Evolutionary conservation across 1,139 yeast species (phyloP), one percentile per base, ranked within the genome.

Genomic region (Wickerhamomyces sp.): DNA sequence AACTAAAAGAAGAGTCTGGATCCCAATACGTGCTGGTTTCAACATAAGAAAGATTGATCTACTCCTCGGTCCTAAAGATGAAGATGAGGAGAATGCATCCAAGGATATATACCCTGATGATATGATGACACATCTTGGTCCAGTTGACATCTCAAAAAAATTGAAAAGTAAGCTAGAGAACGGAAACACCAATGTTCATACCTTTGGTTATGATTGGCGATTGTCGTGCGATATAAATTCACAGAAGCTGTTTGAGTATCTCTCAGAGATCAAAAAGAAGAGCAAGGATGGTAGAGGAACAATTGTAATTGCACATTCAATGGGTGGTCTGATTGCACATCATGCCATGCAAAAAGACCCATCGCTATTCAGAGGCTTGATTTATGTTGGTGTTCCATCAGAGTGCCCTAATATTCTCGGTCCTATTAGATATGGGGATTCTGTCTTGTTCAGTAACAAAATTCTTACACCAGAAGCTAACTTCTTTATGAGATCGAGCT

Each of bases 171-270:
- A 71, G 53, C 63, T 89, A 37, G 57, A 69, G 7, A 84, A 81
- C 56, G 83, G 88, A 2, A 79, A 77, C 14, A 76, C 86, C 10
- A 75, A 69, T 29, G 81, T 88, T 2, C 76, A 78, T 48, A 86
- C 85, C 48, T 90, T 84, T 65, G 95, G 95, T 7, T 90, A 89
- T 61, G 97, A 90, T 66, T 90, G 97, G 97, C 73, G 97, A 57
- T 66, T 90, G 10, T 81, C 93, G 9, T 74, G 81, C 3, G 86
- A 79, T 36, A 63, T 78, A 8, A 66, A 75, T 27, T 69, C 87
- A 7, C 60, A 65, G 9, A 74, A 80, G 52, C 65, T 89, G 11
- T 66, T 66, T 40, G 63, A 72, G 27, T 75, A 73, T 49, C 63
- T 90, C 27, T 60, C 39, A 55, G 68, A 7, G 64, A 80, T 26